These are phyloP conservation scores for Pichia heedii DNA, from an alignment of 805 yeast genomes.

Conservation along the genomic window DNA sequence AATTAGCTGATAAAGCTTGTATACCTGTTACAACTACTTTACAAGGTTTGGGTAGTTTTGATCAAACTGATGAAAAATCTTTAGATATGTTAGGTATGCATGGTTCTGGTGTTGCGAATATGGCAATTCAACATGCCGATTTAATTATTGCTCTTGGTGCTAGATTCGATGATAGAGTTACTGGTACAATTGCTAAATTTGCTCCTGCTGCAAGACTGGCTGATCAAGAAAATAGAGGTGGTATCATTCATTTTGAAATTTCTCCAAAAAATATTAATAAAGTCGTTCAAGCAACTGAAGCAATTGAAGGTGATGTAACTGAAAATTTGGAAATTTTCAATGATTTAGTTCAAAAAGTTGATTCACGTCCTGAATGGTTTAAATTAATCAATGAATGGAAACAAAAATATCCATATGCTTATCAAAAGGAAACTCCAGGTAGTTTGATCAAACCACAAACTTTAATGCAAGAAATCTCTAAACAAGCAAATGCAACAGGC, in stretches of 20 bases:
- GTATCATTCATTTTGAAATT: slow-evolving; percentile 93
- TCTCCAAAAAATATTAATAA: slow-evolving; percentile 95
- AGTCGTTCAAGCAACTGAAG: slow-evolving; percentile 93
- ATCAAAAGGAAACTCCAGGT: slow-evolving; percentile 72
- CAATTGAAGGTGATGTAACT: slow-evolving; percentile 93
- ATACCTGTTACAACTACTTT: slow-evolving; percentile 96
- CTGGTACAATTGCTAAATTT: slow-evolving; percentile 74
- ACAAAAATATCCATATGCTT: slow-evolving; percentile 73
- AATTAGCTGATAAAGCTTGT: slow-evolving; percentile 79
- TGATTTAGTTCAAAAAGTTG: slow-evolving; percentile 58
- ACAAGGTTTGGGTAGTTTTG: slow-evolving; percentile 91
- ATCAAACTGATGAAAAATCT: slow-evolving; percentile 84
- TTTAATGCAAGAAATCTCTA: slow-evolving; percentile 66
- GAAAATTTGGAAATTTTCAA: slow-evolving; percentile 62
- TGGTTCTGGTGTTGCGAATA: slow-evolving; percentile 90
- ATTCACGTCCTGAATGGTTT: slow-evolving; percentile 75
- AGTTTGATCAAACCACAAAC: slow-evolving; percentile 90
- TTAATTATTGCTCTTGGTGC: slow-evolving; percentile 92
- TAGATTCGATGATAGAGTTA: slow-evolving; percentile 97
- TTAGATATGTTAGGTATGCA: slow-evolving; percentile 98
- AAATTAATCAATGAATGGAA: slow-evolving; percentile 72
- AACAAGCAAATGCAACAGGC: slow-evolving; percentile 51
- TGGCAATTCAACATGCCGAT: slow-evolving; percentile 91
- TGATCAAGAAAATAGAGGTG: slow-evolving; percentile 83
- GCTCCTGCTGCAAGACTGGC: slow-evolving; percentile 93